These are phyloP conservation scores for Coriaria nepalensis DNA, from an alignment of 306 rosid species.

Conservation along the genomic window DNA sequence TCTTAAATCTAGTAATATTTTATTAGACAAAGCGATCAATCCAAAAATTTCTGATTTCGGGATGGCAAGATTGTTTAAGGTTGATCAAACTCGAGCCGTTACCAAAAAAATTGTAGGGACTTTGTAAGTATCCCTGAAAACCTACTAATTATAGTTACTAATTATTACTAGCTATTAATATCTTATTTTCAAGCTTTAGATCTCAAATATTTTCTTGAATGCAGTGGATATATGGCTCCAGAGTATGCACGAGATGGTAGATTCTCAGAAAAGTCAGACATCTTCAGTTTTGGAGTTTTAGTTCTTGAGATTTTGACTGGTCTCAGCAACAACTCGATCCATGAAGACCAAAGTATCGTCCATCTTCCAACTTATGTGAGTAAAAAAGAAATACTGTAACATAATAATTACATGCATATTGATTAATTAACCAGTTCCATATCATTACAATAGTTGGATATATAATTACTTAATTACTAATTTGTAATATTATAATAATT, in stretches of 20 bases:
- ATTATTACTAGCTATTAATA: no score
- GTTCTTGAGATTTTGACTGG: slow-evolving; percentile 14
- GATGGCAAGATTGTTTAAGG: slow-evolving; percentile 5
- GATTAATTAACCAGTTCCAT: no score
- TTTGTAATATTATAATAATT: not conserved
- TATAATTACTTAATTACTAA: no score
- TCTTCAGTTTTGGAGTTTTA: slow-evolving; percentile 25
- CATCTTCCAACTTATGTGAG: slow-evolving; percentile 12
- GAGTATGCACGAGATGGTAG: slow-evolving; percentile 15
- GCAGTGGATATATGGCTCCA: slow-evolving; percentile 23
- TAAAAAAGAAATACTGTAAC: no score
- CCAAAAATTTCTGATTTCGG: slow-evolving; percentile 18
- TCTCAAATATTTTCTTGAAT: not conserved
- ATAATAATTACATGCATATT: no score
- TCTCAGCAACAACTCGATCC: slow-evolving; percentile 2
- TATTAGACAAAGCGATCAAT: slow-evolving; percentile 12
- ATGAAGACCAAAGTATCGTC: not conserved
- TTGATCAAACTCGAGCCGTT: slow-evolving; percentile 8
- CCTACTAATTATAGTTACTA: not conserved
- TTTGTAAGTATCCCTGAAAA: slow-evolving; percentile 7
- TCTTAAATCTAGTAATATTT: slow-evolving; percentile 12
- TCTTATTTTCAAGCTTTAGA: no score
- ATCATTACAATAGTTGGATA: no score
- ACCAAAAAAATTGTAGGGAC: slow-evolving; percentile 13
- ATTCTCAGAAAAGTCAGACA: slow-evolving; percentile 14